phyloP scores from a whole-genome alignment of 2,329 filamentous ascomycete genomes.

The Penicillium brasilianum region DNA sequence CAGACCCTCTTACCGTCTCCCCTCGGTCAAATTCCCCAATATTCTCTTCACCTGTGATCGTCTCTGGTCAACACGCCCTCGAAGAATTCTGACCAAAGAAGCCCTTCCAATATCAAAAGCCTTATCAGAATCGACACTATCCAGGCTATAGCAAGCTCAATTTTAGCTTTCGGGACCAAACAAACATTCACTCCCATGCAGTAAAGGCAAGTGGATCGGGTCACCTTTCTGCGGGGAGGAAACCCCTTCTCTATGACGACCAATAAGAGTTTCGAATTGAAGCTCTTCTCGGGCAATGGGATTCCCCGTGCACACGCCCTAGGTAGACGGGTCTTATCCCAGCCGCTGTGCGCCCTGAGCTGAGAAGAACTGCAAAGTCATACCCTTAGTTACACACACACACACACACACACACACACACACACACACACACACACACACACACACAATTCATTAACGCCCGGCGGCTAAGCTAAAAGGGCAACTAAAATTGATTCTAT shows the following conservation, averaged over 20 bases:
- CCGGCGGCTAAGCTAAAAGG: slow-evolving; percentile 33
- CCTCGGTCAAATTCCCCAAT: background rate
- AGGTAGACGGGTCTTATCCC: too few species aligned
- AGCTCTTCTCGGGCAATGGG: too few species aligned
- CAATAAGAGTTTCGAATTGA: too few species aligned
- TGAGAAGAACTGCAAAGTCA: too few species aligned
- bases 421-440: slow-evolving; percentile 2
- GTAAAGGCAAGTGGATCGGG: background rate
- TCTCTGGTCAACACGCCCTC: background rate
- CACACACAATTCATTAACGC: slow-evolving; percentile 19
- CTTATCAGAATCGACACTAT: too few species aligned
- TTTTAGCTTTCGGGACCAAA: too few species aligned
- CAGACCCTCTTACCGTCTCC: background rate
- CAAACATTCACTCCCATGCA: background rate
- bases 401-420: too few species aligned
- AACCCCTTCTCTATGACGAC: background rate
- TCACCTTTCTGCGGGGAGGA: background rate
- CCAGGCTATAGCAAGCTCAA: too few species aligned
- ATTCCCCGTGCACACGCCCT: too few species aligned
- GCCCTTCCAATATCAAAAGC: background rate
- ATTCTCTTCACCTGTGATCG: background rate
- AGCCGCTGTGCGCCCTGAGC: too few species aligned
- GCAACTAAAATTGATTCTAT: slow-evolving; percentile 30
- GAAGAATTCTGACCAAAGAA: background rate
- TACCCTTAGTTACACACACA: too few species aligned